phyloP scores from a whole-genome alignment of 2,329 filamentous ascomycete genomes.

The Colletotrichum viniferum region DNA sequence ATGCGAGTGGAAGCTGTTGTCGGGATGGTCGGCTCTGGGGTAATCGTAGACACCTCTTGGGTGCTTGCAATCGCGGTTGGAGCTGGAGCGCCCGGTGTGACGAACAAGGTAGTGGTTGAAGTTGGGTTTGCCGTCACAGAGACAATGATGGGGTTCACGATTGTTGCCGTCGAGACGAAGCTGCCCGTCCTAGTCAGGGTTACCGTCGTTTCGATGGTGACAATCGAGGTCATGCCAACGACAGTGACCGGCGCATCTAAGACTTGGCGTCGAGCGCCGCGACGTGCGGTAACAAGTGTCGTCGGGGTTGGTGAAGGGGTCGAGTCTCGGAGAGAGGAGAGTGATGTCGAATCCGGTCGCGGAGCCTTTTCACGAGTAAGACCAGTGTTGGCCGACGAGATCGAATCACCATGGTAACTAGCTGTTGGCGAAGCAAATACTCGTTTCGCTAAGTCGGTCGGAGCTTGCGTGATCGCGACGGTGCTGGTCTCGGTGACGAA shows the following conservation, averaged over 20 bases:
- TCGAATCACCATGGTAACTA: background rate
- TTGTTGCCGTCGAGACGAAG: conserved; percentile 7
- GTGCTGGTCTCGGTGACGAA: conserved; percentile 27
- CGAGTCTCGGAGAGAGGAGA: background rate
- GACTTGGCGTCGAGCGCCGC: background rate
- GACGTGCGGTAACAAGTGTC: background rate
- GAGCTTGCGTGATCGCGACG: conserved; percentile 25
- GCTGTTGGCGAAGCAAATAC: background rate
- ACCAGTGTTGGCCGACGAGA: background rate
- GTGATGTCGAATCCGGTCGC: background rate
- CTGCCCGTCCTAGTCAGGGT: conserved; percentile 8
- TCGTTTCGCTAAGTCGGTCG: background rate
- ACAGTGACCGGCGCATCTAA: background rate
- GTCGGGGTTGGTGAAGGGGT: background rate
- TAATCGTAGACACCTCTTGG: background rate
- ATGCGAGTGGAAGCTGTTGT: background rate
- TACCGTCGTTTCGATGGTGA: conserved; percentile 9
- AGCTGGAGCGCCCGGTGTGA: background rate
- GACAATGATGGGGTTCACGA: conserved; percentile 15
- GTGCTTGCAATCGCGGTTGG: background rate
- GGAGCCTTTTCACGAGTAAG: background rate
- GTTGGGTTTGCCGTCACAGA: conserved; percentile 18
- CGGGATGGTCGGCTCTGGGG: background rate
- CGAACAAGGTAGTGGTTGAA: conserved; percentile 12
- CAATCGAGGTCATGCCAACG: background rate